Conservation (phyloP, 352 stramenopile species). For the Phytopythium aichiense region DNA sequence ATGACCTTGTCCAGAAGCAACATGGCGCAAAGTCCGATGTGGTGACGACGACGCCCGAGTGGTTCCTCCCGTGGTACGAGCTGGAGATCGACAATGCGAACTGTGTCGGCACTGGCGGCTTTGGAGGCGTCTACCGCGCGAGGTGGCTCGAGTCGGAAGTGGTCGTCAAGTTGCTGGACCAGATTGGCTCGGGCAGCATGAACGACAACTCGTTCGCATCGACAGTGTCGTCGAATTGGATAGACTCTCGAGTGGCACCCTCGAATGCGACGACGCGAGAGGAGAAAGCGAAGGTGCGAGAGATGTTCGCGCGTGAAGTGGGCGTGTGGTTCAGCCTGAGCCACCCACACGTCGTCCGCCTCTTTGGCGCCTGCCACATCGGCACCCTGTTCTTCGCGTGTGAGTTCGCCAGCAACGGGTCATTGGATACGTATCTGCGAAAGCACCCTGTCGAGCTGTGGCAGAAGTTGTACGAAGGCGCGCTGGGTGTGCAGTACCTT, state of each 20-base stretch:
- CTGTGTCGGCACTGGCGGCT: neutral
- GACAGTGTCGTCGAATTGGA: neutral
- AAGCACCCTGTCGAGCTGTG: neutral
- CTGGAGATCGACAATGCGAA: neutral
- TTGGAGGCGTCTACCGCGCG: neutral
- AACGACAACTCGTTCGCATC: neutral
- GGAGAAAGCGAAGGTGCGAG: neutral
- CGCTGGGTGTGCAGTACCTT: conserved; percentile 1
- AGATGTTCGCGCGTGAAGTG: conserved; percentile 15
- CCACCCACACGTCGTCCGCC: conserved; percentile 15
- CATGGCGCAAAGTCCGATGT: neutral
- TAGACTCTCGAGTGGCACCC: neutral
- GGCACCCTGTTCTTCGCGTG: conserved; percentile 12
- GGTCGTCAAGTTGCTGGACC: conserved; percentile 5
- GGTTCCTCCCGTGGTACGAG: conserved; percentile 3
- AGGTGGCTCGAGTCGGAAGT: conserved; percentile 10
- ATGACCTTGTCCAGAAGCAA: neutral
- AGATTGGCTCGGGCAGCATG: neutral
- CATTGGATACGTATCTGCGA: conserved; percentile 9
- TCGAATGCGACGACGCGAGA: neutral
- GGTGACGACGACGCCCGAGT: neutral
- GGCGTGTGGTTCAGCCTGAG: conserved; percentile 15
- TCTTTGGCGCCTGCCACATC: conserved; percentile 16
- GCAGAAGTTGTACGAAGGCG: neutral
- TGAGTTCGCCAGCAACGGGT: neutral